Evolutionary conservation across 805 yeast genomes (phyloP).

Genomic region (Cyberlindnera saturnus): DNA sequence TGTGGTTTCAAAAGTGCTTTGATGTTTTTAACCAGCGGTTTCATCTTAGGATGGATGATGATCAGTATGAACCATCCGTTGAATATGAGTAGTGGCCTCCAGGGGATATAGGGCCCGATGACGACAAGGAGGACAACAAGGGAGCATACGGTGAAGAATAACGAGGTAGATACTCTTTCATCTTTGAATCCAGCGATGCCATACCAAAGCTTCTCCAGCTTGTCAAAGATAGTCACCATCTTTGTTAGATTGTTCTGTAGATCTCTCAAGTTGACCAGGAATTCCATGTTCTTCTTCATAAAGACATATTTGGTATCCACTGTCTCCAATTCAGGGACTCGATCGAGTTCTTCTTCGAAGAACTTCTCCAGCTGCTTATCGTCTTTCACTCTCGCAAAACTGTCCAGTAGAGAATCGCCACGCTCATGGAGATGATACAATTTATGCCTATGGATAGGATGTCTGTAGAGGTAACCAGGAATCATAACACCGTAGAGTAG

Average conservation of each 20-base stretch:
- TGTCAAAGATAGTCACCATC: conserved; percentile 42
- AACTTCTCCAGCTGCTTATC: conserved; percentile 1
- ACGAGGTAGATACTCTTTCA: conserved; percentile 57
- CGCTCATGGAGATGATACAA: conserved; percentile 34
- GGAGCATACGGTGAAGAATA: conserved; percentile 39
- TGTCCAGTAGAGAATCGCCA: conserved; percentile 49
- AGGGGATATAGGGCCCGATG: conserved; percentile 51
- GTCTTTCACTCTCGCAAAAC: conserved; percentile 26
- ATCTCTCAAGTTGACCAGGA: conserved; percentile 60
- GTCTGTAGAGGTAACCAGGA: conserved; percentile 65
- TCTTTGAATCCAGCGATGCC: conserved; percentile 68
- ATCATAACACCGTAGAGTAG: conserved; percentile 53
- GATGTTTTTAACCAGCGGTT: conserved; percentile 23
- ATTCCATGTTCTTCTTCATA: conserved; percentile 32
- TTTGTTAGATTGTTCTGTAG: conserved; percentile 60
- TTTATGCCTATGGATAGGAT: conserved; percentile 48
- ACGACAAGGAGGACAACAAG: conserved; percentile 35
- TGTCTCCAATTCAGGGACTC: conserved; percentile 20
- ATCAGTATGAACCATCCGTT: conserved; percentile 51
- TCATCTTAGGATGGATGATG: conserved; percentile 54
- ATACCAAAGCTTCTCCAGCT: conserved; percentile 47
- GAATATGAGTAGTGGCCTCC: conserved; percentile 52
- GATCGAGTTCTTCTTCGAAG: conserved; percentile 10
- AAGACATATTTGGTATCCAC: conserved; percentile 14
- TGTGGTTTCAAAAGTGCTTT: conserved; percentile 19